A percentile compares a stretch with the other conserved stretches of the same genome.
These are phyloP conservation scores for Myxozyma melibiosi DNA, from an alignment of 805 yeast genomes.

Conservation along the genomic window DNA sequence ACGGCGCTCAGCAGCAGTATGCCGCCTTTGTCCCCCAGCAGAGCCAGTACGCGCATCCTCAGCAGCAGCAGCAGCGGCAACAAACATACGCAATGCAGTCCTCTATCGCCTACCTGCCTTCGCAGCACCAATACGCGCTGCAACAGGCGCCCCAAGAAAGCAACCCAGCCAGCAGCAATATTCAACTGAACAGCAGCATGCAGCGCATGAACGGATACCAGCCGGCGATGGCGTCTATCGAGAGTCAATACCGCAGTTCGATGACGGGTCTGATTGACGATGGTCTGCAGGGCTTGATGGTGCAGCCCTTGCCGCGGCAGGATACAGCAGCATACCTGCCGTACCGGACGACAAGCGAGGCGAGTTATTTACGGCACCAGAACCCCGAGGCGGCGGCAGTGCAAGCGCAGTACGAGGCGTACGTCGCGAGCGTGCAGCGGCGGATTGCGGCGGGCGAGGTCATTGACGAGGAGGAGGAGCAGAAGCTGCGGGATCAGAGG, in stretches of 20 bases:
- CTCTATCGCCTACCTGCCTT: background rate
- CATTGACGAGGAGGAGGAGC: conserved; percentile 25
- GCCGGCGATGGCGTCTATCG: background rate
- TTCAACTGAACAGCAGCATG: too few species aligned
- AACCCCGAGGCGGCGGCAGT: conserved; percentile 17
- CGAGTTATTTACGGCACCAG: background rate
- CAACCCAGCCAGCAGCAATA: too few species aligned
- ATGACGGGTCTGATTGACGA: conserved; percentile 17
- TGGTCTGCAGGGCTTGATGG: background rate
- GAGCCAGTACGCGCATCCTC: background rate
- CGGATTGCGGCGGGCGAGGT: conserved; percentile 14
- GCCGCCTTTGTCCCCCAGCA: background rate
- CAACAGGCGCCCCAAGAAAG: too few species aligned
- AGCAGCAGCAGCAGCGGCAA: conserved; percentile 2
- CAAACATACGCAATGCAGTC: too few species aligned
- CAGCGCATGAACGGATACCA: too few species aligned
- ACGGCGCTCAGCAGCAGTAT: background rate
- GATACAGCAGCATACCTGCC: too few species aligned
- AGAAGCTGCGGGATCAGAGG: conserved; percentile 25
- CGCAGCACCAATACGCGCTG: too few species aligned
- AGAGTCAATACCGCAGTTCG: conserved; percentile 16
- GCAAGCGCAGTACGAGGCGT: conserved; percentile 18
- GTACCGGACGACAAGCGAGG: too few species aligned
- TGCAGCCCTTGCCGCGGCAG: too few species aligned
- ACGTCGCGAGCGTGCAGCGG: conserved; percentile 10